These are phyloP conservation scores for Pythium aristosporum DNA, from an alignment of 352 stramenopile species.

Conservation along the genomic window DNA sequence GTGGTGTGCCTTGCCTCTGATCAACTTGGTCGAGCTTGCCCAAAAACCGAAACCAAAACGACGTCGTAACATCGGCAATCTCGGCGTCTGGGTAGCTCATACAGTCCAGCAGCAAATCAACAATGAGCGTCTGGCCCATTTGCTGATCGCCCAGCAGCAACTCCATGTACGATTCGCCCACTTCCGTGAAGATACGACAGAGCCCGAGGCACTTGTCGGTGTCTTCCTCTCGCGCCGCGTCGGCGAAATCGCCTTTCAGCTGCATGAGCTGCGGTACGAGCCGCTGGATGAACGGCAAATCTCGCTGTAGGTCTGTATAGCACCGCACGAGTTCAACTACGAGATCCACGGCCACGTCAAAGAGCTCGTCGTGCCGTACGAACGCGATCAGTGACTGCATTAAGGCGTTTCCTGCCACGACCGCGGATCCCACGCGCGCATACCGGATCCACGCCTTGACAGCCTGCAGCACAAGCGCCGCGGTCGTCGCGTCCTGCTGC, in stretches of 20 bases:
- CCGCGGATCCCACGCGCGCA: conserved; percentile 35
- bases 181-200: conserved; percentile 89
- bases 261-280: conserved; percentile 75
- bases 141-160: conserved; percentile 62
- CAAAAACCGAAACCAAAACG: conserved; percentile 81
- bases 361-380: conserved; percentile 71
- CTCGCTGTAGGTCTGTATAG: conserved; percentile 48
- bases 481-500: conserved; percentile 58
- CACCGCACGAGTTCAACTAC: conserved; percentile 74
- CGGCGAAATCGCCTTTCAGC: conserved; percentile 50
- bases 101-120: conserved; percentile 87
- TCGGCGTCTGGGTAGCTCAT: conserved; percentile 82
- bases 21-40: conserved; percentile 17
- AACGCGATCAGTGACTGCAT: conserved; percentile 68
- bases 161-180: conserved; percentile 84
- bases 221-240: conserved; percentile 57
- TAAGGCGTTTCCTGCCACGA: conserved; percentile 64
- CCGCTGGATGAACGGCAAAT: conserved; percentile 69
- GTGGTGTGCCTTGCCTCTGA: background rate
- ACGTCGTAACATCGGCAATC: conserved; percentile 80
- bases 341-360: conserved; percentile 82
- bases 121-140: conserved; percentile 58
- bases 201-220: conserved; percentile 75
- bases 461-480: conserved; percentile 60
- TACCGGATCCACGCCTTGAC: conserved; percentile 66